Base-by-base conservation (phyloP, 225 moss, liverwort and hornwort species). In the Antitrichia curtipendula region DNA sequence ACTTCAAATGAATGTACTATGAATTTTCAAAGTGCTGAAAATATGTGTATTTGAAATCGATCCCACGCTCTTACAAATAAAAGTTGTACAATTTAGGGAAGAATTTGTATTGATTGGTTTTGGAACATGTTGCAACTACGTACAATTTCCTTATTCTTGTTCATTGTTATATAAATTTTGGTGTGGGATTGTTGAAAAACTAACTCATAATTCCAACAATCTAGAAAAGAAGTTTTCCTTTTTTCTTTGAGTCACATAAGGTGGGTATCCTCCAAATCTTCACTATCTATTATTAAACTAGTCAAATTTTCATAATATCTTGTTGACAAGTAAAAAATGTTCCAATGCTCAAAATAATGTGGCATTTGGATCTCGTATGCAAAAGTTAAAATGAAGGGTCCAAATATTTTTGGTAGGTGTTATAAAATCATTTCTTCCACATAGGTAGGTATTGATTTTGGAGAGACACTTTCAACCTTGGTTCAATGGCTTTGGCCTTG, bases 61-160 rank as follows among this genome's bases (percentile, higher is more conserved):
- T 2, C 11, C 2, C 1, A 32, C 0, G 0, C 1, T 50, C 1
- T 13, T 1, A 13, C 12, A 20, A 34, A 12, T 13, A 7, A 8
- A 50, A 50, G 22, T 21, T 34, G 8, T 32, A 32, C 20, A 49
- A 5, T 32, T 50, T 22, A 75, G 3, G 4, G 5, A 50, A 49
- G 7, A 73, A 47, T 47, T 0, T 12, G 2, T 50, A 20, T 0
- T 1, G 0, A 8, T 19, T 74, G 13, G 7, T 75, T 13, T 34
- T 32, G 8, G 2, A 34, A 50, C 3, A 22, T 14, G 14, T 36
- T 52, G 23, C 52, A 50, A 75, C 13, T 20, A 34, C 0, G 0
- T 21, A 34, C 8, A 50, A 49, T 50, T 50, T 21, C 19, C 13
- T 74, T 21, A 8, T 0, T 21, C 21, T 21, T 74, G 1, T 32